Base-by-base conservation (phyloP, 495 filamentous ascomycete genomes). In the Oidiodendron maius region DNA sequence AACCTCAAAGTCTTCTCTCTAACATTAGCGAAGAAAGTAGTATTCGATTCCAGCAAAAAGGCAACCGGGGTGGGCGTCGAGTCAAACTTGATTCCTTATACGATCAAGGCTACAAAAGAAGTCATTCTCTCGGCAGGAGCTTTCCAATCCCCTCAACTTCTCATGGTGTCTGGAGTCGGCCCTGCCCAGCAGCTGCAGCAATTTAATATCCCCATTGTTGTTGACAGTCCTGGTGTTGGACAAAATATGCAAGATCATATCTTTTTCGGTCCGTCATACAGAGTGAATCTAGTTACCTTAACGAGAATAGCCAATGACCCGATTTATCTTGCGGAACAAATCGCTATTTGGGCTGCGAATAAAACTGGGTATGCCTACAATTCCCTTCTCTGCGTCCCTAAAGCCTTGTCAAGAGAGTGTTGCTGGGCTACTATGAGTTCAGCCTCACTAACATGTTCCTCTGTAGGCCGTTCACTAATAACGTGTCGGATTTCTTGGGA, bases 81-180 rank as follows among this genome's bases (percentile, higher is more conserved):
- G 8, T 8, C n/a, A 8, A 32, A 32, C 28, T 8, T 8, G 8
- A 8, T 8, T 69, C 61, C 60, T 3, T 59, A 68, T 57, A 0
- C 52, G 79, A n/a, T 40, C 13, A n/a, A 40, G 15, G 38, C 20
- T 5, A 3, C 15, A 18, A 40, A 40, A 11, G 81, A 86, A 55
- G 77, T 87, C 36, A 80, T 87, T 50, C 40, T 86, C 6, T 62
- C 79, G 11, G 81, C 68, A 8, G 82, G 82, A 22, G 58, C 70
- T 3, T 80, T 78, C 63, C 76, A 81, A 68, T 71, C 77, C 0
- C 80, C 81, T 0, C 75, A 80, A 51, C 53, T 86, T 2, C 73
- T 86, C 13, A 79, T 44, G 41, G 71, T 82, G 4, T 78, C 71
- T 1, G 82, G 84, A 8, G 63, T 87, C 35, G 82, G 82, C 1